Percentiles rank a stretch among this genome's conserved stretches.
phyloP scores from a whole-genome alignment of 805 yeast genomes.

The Nakazawaea sp. region DNA sequence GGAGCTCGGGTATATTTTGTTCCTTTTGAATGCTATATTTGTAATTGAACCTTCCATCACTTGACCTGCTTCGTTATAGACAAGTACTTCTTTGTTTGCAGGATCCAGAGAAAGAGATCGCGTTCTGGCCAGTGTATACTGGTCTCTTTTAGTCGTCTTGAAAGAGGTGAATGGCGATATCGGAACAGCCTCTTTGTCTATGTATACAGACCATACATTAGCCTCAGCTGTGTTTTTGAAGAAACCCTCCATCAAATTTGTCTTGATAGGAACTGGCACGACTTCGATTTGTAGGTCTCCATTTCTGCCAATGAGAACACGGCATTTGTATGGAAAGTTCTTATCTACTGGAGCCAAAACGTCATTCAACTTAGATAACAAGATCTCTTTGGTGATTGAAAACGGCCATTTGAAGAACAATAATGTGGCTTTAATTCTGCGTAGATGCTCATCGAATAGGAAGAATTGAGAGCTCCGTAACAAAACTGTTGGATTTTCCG shows the following conservation, averaged over 20 bases:
- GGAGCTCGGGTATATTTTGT: slow-evolving; percentile 18
- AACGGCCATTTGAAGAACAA: slow-evolving; percentile 45
- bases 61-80: slow-evolving; percentile 53
- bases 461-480: slow-evolving; percentile 39
- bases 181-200: slow-evolving; percentile 46
- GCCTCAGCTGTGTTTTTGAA: not conserved
- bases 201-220: slow-evolving; percentile 48
- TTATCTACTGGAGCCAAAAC: slow-evolving; percentile 25
- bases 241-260: slow-evolving; percentile 9
- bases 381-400: slow-evolving; percentile 31
- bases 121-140: slow-evolving; percentile 56
- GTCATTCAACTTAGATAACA: slow-evolving; percentile 35
- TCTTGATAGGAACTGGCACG: slow-evolving; percentile 18
- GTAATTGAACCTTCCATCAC: slow-evolving; percentile 81
- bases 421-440: slow-evolving; percentile 49
- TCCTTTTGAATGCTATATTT: slow-evolving; percentile 59
- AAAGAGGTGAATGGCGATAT: slow-evolving; percentile 78
- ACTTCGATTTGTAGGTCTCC: slow-evolving; percentile 33
- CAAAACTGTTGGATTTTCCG: not conserved
- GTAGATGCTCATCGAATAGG: slow-evolving; percentile 56
- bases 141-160: slow-evolving; percentile 72
- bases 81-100: slow-evolving; percentile 55
- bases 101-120: slow-evolving; percentile 30
- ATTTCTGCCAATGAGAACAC: slow-evolving; percentile 32
- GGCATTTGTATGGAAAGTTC: slow-evolving; percentile 35